phyloP scores from a whole-genome alignment of 108 stramenopile species.

The Cylindrotheca closterium region DNA sequence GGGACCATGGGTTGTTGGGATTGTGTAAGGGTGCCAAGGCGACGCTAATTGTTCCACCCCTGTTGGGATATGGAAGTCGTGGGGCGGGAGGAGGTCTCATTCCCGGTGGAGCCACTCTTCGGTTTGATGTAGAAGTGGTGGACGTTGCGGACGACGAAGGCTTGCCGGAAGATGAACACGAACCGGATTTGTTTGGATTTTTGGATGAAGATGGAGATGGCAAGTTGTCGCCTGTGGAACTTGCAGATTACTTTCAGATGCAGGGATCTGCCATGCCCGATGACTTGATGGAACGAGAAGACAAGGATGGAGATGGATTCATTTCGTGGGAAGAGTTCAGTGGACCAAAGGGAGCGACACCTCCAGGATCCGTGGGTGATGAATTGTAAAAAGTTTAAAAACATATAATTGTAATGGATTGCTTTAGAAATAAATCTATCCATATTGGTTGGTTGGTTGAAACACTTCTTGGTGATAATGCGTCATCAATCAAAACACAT shows the following conservation, averaged over 20 bases:
- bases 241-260: slow-evolving; percentile 22
- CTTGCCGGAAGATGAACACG: slow-evolving; percentile 11
- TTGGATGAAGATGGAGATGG: slow-evolving; percentile 35
- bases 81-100: slow-evolving; percentile 52
- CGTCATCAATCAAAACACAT: too few species aligned
- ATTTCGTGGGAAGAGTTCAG: slow-evolving; percentile 44
- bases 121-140: slow-evolving; percentile 65
- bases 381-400: not conserved
- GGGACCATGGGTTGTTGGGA: slow-evolving; percentile 57
- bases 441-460: too few species aligned
- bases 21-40: slow-evolving; percentile 63
- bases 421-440: too few species aligned
- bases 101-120: slow-evolving; percentile 54
- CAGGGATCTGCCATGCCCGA: slow-evolving; percentile 19
- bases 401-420: too few species aligned
- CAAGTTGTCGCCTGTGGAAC: slow-evolving; percentile 20
- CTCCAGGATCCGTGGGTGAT: not conserved
- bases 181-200: slow-evolving; percentile 36
- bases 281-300: slow-evolving; percentile 34
- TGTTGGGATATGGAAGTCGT: slow-evolving; percentile 57
- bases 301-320: slow-evolving; percentile 34
- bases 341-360: slow-evolving; percentile 29
- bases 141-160: slow-evolving; percentile 15
- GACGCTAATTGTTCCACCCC: slow-evolving; percentile 58
- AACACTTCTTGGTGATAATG: too few species aligned